Evolutionary conservation across 371 early-diverging fungal genomes (phyloP), one percentile per base, ranked within the genome.

Genomic region (Apophysomyces elegans): DNA sequence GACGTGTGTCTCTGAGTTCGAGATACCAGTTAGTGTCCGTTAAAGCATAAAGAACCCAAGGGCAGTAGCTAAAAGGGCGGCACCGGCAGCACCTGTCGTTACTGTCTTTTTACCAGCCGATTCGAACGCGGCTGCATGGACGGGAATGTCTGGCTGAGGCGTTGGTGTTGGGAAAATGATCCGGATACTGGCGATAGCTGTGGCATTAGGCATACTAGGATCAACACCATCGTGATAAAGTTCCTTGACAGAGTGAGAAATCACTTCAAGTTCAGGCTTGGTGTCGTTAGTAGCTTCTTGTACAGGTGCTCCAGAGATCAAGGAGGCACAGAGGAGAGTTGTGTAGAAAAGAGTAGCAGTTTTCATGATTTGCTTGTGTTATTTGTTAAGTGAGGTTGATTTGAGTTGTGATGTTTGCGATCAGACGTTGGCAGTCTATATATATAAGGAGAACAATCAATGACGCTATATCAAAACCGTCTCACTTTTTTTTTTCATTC

Each of bases 141-240:
- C 54, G 16, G 11, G 54, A 5, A 26, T 3, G 16, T 7, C 54
- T 5, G 54, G 21, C 21, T 16, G 21, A 7, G 54, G 54, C 7
- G 54, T 50, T n/a, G 54, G 54, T 50, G 54, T 50, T 50, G 54
- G 54, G 21, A 50, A 50, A 21, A 50, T 50, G 54, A 50, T 50
- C 7, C 54, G 54, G 21, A 50, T 50, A 21, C 54, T 50, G 8
- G 54, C 54, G 21, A 50, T 50, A 11, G 54, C 54, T 4, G 54
- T 50, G 21, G 54, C 54, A 50, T 50, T 50, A 26, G 54, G 54
- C 54, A 50, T 50, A 26, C 8, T 50, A 1, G 54, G 54, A 50
- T 50, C 54, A 21, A 50, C 54, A 9, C 54, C 54, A 4, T 50
- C 21, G 6, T 50, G 54, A 50, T 50, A 50, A 0, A 50, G 54